Base-by-base conservation (phyloP, 352 stramenopile genomes). In the Globisporangium perplexum region DNA sequence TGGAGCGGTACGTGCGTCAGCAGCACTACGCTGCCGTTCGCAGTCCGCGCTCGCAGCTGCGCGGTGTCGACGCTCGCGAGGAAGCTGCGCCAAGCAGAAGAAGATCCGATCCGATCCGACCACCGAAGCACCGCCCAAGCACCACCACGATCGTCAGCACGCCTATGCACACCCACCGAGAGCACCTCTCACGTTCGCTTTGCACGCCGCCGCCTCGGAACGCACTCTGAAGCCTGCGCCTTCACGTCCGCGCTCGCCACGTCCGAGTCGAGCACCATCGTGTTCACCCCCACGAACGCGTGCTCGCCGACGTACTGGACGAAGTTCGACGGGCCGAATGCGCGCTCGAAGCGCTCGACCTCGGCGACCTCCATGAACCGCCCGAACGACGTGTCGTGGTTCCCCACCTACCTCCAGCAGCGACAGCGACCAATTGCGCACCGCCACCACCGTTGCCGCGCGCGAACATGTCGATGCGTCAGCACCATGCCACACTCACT, bases 361-460 rank as follows among this genome's bases (percentile, higher is more conserved):
- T 76, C 66, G 28, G 65, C 22, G 4, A 68, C 31, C 11, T 58
- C 53, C 65, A 88, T 68, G 44, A 72, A 69, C 26, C 63, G 62
- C 8, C 78, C 79, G 52, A 90, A 90, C 4, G 78, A 57, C n/a
- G 75, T 71, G 62, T 93, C 82, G 50, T 93, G 82, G 55, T 93
- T 93, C 20, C 82, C 82, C 26, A 88, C 58, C 77, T 86, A 55
- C 18, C 38, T 12, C 30, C 30, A 7, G 30, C 11, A 11, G 30
- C 30, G 12, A 11, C 30, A 35, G 33, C 33, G 12, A 39, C 33
- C 12, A 39, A 12, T 39, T 39, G 4, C 33, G 5, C 33, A 4
- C 8, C 30, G 0, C 17, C 7, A n/a, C 24, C 7, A 20, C 50
- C n/a, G n/a, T n/a, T n/a, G n/a, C 30, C 15, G 11, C 36, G 17